phyloP scores from a whole-genome alignment of 805 yeast species.

The Wickerhamomyces sydowiorum region DNA sequence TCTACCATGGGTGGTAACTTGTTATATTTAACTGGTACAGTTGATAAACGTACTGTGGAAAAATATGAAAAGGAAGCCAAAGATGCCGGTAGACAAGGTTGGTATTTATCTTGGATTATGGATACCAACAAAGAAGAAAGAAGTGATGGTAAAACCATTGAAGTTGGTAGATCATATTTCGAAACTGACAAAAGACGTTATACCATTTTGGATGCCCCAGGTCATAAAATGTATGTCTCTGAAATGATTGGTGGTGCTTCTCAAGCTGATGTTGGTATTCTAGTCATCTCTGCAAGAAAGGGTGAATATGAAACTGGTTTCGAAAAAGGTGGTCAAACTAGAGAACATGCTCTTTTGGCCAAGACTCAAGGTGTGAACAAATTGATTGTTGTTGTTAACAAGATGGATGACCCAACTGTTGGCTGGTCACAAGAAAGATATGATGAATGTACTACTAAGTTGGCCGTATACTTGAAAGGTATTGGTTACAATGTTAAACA shows the following conservation, averaged over 20 bases:
- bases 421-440: slow-evolving; percentile 94
- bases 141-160: slow-evolving; percentile 98
- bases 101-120: slow-evolving; percentile 99
- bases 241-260: slow-evolving; percentile 99
- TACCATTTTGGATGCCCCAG: slow-evolving; percentile 98
- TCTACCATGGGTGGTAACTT: slow-evolving; percentile 99
- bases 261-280: slow-evolving; percentile 97
- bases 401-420: slow-evolving; percentile 99
- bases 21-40: slow-evolving; percentile 89
- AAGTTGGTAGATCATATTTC: slow-evolving; percentile 95
- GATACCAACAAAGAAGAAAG: slow-evolving; percentile 99
- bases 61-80: slow-evolving; percentile 98
- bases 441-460: slow-evolving; percentile 87
- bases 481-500: slow-evolving; percentile 83
- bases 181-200: slow-evolving; percentile 98
- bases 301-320: slow-evolving; percentile 99
- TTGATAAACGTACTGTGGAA: slow-evolving; percentile 97
- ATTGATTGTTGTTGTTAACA: slow-evolving; percentile 89
- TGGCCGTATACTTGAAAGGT: slow-evolving; percentile 72
- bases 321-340: slow-evolving; percentile 98
- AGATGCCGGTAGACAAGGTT: slow-evolving; percentile 99
- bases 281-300: slow-evolving; percentile 96
- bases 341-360: slow-evolving; percentile 96
- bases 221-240: slow-evolving; percentile 97
- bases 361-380: slow-evolving; percentile 98